Conservation (phyloP, 2,329 filamentous ascomycete species). For the Colletotrichum graminicola region DNA sequence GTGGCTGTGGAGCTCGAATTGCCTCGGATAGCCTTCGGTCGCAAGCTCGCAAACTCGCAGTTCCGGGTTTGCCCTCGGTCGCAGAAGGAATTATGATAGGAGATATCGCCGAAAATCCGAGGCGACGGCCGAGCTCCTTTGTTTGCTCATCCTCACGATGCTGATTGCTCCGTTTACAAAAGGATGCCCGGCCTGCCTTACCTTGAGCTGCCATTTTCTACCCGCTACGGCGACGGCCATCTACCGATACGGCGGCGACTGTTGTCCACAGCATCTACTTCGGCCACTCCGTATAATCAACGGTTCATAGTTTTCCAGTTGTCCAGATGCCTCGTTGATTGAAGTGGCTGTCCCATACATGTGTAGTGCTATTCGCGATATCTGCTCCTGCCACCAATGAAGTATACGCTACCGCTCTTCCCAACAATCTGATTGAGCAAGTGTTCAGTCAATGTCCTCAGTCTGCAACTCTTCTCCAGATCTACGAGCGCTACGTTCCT, state of each 20-base stretch:
- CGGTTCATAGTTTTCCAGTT: background rate
- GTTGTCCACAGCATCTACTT: background rate
- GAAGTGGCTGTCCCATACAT: background rate
- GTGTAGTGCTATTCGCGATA: no score
- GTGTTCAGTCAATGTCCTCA: background rate
- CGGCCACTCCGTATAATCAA: background rate
- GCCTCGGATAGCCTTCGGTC: conserved; percentile 40
- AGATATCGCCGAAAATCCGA: conserved; percentile 31
- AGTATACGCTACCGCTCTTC: no score
- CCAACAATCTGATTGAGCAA: background rate
- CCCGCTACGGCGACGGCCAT: background rate
- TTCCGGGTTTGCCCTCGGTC: conserved; percentile 38
- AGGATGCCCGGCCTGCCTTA: background rate
- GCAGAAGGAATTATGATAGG: conserved; percentile 40
- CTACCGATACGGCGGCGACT: no score
- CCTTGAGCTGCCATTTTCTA: background rate
- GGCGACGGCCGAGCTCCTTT: conserved; percentile 21
- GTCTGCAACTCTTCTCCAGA: background rate
- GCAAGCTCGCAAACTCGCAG: conserved; percentile 39
- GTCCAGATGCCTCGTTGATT: background rate
- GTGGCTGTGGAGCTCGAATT: conserved; percentile 15
- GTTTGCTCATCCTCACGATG: conserved; percentile 23
- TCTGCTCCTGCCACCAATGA: background rate
- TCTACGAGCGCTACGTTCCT: background rate
- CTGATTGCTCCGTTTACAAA: conserved; percentile 13